A percentile compares a stretch with the other conserved stretches of the same genome.
These are phyloP conservation scores for Aspergillus sp. DNA, from an alignment of 2,329 filamentous ascomycete species.

Conservation along the genomic window DNA sequence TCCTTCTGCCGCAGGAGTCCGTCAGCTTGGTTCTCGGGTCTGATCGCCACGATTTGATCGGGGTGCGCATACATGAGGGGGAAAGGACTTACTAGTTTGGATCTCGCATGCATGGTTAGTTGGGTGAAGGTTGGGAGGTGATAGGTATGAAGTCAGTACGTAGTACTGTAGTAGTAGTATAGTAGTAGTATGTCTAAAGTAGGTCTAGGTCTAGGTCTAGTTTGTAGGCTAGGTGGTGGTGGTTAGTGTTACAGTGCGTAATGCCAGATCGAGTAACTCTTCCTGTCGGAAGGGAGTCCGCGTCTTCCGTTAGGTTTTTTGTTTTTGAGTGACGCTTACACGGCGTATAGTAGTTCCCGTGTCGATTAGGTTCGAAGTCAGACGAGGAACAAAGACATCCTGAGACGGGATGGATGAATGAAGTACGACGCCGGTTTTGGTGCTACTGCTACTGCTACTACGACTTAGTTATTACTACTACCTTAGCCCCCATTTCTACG, in stretches of 20 bases:
- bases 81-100: neutral
- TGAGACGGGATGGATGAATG: neutral
- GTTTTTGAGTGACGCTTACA: neutral
- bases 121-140: neutral
- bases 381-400: neutral
- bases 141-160: neutral
- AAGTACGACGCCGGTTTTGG: neutral
- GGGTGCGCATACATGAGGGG: neutral
- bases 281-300: neutral
- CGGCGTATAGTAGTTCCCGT: neutral
- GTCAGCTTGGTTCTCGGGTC: constrained; percentile 13
- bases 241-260: neutral
- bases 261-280: constrained; percentile 1
- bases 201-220: too few relatives aligned
- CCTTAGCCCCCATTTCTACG: neutral
- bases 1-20: neutral
- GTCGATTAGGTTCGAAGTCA: constrained; percentile 12
- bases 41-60: constrained; percentile 10
- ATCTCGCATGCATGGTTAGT: neutral
- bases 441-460: neutral
- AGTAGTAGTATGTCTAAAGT: too few relatives aligned
- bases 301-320: neutral
- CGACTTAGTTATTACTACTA: too few relatives aligned
- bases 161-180: too few relatives aligned
- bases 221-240: too few relatives aligned